These are phyloP conservation scores for Debaryomyces tyrocola DNA, from an alignment of 805 yeast genomes.

Conservation along the genomic window DNA sequence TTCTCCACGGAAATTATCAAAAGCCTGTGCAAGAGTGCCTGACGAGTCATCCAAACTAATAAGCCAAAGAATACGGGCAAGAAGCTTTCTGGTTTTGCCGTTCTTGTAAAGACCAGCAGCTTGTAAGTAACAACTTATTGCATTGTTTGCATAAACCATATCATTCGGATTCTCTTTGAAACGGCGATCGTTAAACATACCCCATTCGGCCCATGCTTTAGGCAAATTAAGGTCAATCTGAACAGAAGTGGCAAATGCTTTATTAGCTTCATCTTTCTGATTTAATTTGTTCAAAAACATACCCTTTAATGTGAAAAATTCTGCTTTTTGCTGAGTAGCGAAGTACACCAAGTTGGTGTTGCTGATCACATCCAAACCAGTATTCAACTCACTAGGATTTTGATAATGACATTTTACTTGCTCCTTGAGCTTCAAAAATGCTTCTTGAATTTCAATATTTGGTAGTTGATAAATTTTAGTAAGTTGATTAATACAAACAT, in stretches of 20 bases:
- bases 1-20: conserved; percentile 91
- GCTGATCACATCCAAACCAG: conserved; percentile 95
- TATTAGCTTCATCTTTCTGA: conserved; percentile 92
- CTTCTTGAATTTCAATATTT: conserved; percentile 97
- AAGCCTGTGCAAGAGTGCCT: conserved; percentile 81
- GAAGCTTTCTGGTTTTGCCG: conserved; percentile 81
- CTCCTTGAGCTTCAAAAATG: conserved; percentile 90
- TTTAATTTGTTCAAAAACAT: conserved; percentile 93
- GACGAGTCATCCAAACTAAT: conserved; percentile 84
- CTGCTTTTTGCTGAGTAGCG: conserved; percentile 97
- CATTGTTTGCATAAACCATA: conserved; percentile 84
- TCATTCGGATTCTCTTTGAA: conserved; percentile 82
- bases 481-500: conserved; percentile 89
- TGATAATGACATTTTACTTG: conserved; percentile 98
- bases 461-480: conserved; percentile 94
- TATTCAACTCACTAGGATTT: conserved; percentile 83
- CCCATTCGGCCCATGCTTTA: conserved; percentile 99
- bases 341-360: conserved; percentile 95
- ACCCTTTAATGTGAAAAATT: conserved; percentile 95
- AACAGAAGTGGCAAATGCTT: conserved; percentile 97
- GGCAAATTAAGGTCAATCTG: conserved; percentile 92
- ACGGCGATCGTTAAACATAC: conserved; percentile 86
- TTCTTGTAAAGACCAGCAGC: conserved; percentile 97
- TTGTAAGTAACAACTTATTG: conserved; percentile 92
- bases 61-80: conserved; percentile 91